Conservation (phyloP, 2,329 filamentous ascomycete genomes). For the Xylaria sp. region DNA sequence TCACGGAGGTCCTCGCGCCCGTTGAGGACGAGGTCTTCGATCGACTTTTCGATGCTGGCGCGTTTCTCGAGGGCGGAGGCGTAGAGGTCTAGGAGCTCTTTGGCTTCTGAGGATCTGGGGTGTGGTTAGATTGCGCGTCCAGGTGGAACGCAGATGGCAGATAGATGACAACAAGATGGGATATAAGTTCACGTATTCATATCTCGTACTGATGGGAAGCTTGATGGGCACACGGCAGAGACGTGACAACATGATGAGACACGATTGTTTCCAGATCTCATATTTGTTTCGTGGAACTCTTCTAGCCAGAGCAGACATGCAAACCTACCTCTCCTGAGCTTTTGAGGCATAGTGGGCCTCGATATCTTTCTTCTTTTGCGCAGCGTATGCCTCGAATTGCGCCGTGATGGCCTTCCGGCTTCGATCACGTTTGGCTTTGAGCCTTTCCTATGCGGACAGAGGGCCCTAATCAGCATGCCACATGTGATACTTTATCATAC, state of each 20-base stretch:
- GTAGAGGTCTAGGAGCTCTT: conserved; percentile 8
- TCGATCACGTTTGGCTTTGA: conserved; percentile 19
- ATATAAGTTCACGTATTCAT: no score
- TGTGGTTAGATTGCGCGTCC: not conserved
- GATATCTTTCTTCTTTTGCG: conserved; percentile 17
- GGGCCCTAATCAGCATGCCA: conserved; percentile 10
- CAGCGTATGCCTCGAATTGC: conserved; percentile 15
- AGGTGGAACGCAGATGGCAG: no score
- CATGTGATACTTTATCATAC: not conserved
- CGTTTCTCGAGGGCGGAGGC: conserved; percentile 6
- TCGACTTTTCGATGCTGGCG: conserved; percentile 12
- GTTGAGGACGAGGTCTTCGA: conserved; percentile 4
- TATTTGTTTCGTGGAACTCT: not conserved
- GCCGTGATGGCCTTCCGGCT: conserved; percentile 19
- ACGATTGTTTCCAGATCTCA: not conserved
- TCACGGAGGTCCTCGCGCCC: conserved; percentile 1
- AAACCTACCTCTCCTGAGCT: conserved; percentile 21
- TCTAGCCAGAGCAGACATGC: not conserved
- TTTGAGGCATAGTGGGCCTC: conserved; percentile 17
- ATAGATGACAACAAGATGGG: no score
- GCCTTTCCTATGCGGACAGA: conserved; percentile 18
- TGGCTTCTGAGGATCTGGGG: conserved; percentile 8
- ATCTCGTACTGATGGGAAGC: no score
- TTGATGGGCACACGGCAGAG: not conserved
- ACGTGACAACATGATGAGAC: not conserved